A percentile compares a stretch with the other conserved stretches of the same genome.
phyloP scores from a whole-genome alignment of 257 asterid genomes.

The Solanum pinnatisectum region DNA sequence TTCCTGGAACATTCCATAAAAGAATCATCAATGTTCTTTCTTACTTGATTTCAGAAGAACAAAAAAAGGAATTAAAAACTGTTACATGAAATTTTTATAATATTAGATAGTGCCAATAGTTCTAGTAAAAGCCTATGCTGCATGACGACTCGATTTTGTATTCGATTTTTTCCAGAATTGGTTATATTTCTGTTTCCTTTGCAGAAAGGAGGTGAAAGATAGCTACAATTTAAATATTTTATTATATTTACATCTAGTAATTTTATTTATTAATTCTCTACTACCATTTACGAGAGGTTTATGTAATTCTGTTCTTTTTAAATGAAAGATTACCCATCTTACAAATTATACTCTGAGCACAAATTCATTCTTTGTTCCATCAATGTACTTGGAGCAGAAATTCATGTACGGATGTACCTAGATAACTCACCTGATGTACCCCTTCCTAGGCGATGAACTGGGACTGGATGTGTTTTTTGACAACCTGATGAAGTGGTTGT shows the following conservation, averaged over 20 bases:
- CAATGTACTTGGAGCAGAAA: not conserved
- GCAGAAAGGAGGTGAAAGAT: not conserved
- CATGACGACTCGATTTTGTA: not conserved
- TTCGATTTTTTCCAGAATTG: not conserved
- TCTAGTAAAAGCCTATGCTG: not conserved
- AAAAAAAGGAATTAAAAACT: not conserved
- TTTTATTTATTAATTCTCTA: not conserved
- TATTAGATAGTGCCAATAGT: not conserved
- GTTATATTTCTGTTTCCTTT: not conserved
- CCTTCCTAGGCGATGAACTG: conserved; percentile 98
- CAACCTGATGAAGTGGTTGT: conserved; percentile 20
- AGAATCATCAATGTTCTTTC: not conserved
- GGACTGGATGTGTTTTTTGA: conserved; percentile 60
- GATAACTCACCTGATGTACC: conserved; percentile 79
- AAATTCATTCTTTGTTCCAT: not conserved
- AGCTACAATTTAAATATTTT: not conserved
- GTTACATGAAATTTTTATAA: not conserved
- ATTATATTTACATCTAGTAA: not conserved
- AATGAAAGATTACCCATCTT: not conserved
- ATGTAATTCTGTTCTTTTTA: not conserved
- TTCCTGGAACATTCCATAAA: conserved; percentile 36
- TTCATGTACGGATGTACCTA: not conserved
- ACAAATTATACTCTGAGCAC: not conserved
- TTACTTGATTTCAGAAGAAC: not conserved
- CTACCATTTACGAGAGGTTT: not conserved